These are phyloP conservation scores for Hypoxylon perforatum DNA, from an alignment of 495 filamentous ascomycete genomes.

Conservation along the genomic window DNA sequence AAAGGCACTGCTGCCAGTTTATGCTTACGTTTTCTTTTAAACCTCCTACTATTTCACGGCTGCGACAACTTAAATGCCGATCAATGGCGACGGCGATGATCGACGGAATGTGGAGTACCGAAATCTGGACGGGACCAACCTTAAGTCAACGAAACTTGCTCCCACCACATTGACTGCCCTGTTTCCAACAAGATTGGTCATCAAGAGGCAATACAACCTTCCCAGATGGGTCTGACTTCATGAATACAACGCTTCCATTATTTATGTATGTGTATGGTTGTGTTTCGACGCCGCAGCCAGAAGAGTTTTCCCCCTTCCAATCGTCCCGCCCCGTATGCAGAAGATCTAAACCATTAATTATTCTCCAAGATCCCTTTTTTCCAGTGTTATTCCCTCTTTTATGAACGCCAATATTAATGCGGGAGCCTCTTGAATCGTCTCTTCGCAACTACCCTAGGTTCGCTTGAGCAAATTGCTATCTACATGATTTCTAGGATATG, in stretches of 20 bases:
- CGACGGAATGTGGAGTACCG: constrained; percentile 14
- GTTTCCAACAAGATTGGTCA: too few species aligned
- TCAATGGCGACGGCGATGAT: constrained; percentile 3
- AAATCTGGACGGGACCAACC: constrained; percentile 12
- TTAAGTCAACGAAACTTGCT: neutral
- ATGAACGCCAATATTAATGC: constrained; percentile 35
- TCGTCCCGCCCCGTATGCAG: constrained; percentile 25
- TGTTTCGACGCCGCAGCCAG: constrained; percentile 2
- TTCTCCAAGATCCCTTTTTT: constrained; percentile 22
- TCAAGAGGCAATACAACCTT: too few species aligned
- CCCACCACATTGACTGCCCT: too few species aligned
- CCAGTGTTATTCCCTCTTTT: neutral
- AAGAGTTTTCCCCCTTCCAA: constrained; percentile 1
- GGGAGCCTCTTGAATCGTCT: constrained; percentile 9
- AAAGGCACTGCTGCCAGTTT: neutral
- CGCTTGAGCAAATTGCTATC: constrained; percentile 39
- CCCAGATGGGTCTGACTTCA: too few species aligned
- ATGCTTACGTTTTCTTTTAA: neutral
- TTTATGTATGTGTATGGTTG: constrained; percentile 8
- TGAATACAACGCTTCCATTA: constrained; percentile 19
- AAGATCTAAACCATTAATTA: constrained; percentile 26
- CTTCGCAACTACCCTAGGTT: constrained; percentile 26
- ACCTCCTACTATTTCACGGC: neutral
- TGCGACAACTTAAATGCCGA: neutral
- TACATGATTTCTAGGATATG: constrained; percentile 32